phyloP scores from a whole-genome alignment of 2,329 filamentous ascomycete species.

The Arthrobotrys sphaeroides region DNA sequence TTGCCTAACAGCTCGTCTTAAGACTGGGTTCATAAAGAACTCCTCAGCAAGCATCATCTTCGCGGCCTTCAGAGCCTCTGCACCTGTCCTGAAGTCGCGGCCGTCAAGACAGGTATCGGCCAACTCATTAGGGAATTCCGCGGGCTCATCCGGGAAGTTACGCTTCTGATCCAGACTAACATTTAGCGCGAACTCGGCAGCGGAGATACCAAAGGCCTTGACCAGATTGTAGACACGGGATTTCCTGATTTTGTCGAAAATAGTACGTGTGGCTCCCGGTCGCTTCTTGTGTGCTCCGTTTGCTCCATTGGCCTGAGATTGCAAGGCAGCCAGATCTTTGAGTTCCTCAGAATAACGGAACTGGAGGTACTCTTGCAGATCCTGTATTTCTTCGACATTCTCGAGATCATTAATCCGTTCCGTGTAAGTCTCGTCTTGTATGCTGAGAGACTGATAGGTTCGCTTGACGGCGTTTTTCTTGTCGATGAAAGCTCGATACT shows the following conservation, averaged over 20 bases:
- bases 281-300: conserved; percentile 73
- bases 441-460: conserved; percentile 77
- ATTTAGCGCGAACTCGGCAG: conserved; percentile 88
- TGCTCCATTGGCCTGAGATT: conserved; percentile 61
- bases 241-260: conserved; percentile 85
- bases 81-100: conserved; percentile 77
- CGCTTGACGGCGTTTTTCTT: conserved; percentile 87
- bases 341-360: conserved; percentile 89
- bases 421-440: conserved; percentile 78
- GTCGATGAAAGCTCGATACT: conserved; percentile 90
- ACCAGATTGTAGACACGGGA: conserved; percentile 84
- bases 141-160: conserved; percentile 83
- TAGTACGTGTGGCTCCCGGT: conserved; percentile 80
- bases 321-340: conserved; percentile 76
- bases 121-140: conserved; percentile 81
- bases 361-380: conserved; percentile 94
- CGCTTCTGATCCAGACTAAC: conserved; percentile 80
- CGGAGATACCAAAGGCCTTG: conserved; percentile 85
- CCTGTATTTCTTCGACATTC: conserved; percentile 94
- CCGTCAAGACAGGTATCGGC: conserved; percentile 79
- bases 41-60: conserved; percentile 92
- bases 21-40: conserved; percentile 82
- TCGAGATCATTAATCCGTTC: conserved; percentile 81
- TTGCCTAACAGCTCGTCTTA: conserved; percentile 85
- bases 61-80: conserved; percentile 79